A percentile compares a stretch with the other conserved stretches of the same genome.
Evolutionary conservation across 2,329 filamentous ascomycete genomes (phyloP).

Genomic region (Fusarium setosum): DNA sequence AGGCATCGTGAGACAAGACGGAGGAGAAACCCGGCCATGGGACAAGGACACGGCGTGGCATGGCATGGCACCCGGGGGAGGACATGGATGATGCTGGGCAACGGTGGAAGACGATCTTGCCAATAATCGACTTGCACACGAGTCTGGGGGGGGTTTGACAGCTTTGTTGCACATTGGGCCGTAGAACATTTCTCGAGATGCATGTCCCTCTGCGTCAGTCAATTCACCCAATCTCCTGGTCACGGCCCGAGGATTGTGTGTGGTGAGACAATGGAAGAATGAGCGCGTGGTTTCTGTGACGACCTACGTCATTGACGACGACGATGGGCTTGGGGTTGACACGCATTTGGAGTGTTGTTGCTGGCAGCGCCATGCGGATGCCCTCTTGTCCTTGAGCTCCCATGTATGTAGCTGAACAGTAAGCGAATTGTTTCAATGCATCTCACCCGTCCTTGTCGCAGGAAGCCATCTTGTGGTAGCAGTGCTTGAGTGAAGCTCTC

Average conservation of each 20-base stretch:
- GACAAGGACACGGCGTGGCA: slow-evolving; percentile 17
- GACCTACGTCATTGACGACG: slow-evolving; percentile 42
- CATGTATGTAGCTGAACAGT: not conserved
- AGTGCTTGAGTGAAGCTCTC: not conserved
- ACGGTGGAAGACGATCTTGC: slow-evolving; percentile 12
- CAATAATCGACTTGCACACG: slow-evolving; percentile 7
- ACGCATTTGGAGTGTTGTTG: slow-evolving; percentile 13
- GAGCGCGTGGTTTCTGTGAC: slow-evolving; percentile 42
- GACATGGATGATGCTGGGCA: slow-evolving; percentile 5
- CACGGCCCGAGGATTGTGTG: slow-evolving; percentile 4
- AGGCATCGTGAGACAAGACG: slow-evolving; percentile 33
- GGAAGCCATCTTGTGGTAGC: no score
- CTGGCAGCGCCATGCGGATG: not conserved
- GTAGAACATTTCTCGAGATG: not conserved
- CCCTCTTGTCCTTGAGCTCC: not conserved
- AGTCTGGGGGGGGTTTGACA: slow-evolving; percentile 13
- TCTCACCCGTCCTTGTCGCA: no score
- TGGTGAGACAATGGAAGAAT: slow-evolving; percentile 42
- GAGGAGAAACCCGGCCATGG: slow-evolving; percentile 3
- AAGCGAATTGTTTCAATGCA: not conserved
- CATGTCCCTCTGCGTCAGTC: not conserved
- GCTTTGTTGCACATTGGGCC: no score
- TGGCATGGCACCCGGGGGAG: not conserved
- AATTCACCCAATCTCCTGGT: slow-evolving; percentile 11
- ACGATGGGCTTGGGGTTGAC: slow-evolving; percentile 23